Percentiles rank a stretch among this genome's conserved stretches.
Conservation (phyloP, 176 grass and related monocot genomes). For the Luzula sylvatica region DNA sequence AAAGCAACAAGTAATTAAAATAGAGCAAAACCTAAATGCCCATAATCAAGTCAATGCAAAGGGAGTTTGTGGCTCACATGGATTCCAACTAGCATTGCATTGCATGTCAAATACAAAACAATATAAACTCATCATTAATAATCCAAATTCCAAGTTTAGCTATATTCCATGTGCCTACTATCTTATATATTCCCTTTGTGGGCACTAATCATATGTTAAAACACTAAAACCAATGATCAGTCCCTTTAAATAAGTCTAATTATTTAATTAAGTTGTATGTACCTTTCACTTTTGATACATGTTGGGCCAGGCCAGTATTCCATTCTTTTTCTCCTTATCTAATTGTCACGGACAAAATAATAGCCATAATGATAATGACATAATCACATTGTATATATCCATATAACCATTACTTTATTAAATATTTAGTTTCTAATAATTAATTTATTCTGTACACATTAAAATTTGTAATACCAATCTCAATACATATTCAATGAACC, state of each 20-base stretch:
- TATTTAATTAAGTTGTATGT: not conserved
- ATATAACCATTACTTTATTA: not conserved
- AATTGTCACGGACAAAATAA: not conserved
- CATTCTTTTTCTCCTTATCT: constrained; percentile 1
- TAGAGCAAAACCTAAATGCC: too few relatives aligned
- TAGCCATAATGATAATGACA: not conserved
- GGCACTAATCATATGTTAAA: not conserved
- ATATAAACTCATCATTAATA: constrained; percentile 12
- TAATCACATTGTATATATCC: not conserved
- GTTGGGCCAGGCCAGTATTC: constrained; percentile 1
- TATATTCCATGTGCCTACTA: constrained; percentile 11
- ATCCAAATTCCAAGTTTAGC: constrained; percentile 2
- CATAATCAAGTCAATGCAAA: too few relatives aligned
- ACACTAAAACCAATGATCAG: not conserved
- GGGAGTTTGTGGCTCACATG: too few relatives aligned
- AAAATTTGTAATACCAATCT: too few relatives aligned
- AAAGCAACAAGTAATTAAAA: too few relatives aligned
- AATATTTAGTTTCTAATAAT: too few relatives aligned
- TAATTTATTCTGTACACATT: too few relatives aligned
- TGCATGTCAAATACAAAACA: too few relatives aligned
- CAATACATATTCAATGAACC: too few relatives aligned
- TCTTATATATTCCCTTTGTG: not conserved
- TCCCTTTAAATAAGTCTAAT: constrained; percentile 8
- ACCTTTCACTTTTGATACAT: constrained; percentile 12
- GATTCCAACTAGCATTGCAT: too few relatives aligned